phyloP scores from a whole-genome alignment of 495 filamentous ascomycete genomes.

The Neurospora sp. region DNA sequence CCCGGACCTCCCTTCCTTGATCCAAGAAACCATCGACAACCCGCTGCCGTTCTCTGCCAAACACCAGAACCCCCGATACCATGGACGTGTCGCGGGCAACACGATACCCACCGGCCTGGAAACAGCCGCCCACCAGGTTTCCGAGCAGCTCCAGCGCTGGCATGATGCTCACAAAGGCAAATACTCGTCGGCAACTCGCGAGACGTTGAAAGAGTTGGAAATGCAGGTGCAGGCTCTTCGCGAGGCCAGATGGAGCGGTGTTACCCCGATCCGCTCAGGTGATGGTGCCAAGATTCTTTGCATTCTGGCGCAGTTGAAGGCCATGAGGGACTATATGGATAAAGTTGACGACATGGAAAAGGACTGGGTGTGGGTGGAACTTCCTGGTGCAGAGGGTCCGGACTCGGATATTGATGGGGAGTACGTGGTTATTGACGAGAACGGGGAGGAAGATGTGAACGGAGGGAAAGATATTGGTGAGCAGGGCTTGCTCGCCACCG shows the following conservation, averaged over 20 bases:
- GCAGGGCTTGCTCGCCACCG: neutral
- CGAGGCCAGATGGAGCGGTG: neutral
- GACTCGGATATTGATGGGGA: neutral
- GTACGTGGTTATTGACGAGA: neutral
- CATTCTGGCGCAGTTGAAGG: neutral
- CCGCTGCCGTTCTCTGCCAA: neutral
- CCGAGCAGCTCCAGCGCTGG: neutral
- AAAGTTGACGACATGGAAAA: neutral
- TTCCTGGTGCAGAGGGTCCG: neutral
- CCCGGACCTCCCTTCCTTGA: neutral
- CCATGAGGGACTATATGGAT: neutral
- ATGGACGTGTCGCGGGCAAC: neutral
- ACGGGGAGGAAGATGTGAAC: neutral
- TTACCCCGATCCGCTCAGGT: neutral
- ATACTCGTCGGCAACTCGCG: neutral
- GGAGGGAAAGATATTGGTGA: neutral
- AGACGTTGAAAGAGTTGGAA: neutral
- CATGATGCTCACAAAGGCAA: neutral
- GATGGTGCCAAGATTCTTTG: neutral
- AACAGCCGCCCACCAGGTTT: neutral
- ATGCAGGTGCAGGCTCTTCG: neutral
- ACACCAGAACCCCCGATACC: neutral
- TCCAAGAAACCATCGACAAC: neutral
- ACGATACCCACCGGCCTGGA: neutral
- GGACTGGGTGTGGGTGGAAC: neutral